phyloP scores from a whole-genome alignment of 257 asterid genomes.

The Solanum bulbocastanum region DNA sequence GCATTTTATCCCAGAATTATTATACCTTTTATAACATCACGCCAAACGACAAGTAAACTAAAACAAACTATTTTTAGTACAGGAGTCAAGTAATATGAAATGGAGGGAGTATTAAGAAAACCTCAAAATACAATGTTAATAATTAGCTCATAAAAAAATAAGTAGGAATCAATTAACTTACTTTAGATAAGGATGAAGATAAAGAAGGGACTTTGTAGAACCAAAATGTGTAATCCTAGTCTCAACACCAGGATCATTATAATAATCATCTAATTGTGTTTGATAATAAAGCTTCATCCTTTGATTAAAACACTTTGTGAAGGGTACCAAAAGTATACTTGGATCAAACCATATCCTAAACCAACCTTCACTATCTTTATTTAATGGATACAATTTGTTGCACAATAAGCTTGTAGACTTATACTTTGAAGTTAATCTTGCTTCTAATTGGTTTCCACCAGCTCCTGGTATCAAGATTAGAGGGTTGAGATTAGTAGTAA shows the following conservation, averaged over 20 bases:
- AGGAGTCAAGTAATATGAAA: background rate
- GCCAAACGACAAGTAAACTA: no score
- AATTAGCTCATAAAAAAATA: background rate
- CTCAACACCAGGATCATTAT: slow-evolving; percentile 80
- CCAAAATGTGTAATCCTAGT: slow-evolving; percentile 73
- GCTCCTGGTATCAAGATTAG: slow-evolving; percentile 66
- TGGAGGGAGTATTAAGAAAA: background rate
- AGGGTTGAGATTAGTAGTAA: slow-evolving; percentile 35
- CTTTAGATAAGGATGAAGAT: slow-evolving; percentile 72
- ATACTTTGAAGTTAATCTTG: slow-evolving; percentile 52
- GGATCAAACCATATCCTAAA: slow-evolving; percentile 90
- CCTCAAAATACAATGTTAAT: background rate
- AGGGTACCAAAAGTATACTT: slow-evolving; percentile 46
- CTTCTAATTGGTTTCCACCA: slow-evolving; percentile 93
- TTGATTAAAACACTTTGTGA: slow-evolving; percentile 63
- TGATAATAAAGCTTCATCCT: slow-evolving; percentile 68
- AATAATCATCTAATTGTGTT: slow-evolving; percentile 47
- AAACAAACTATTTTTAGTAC: no score
- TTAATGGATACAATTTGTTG: slow-evolving; percentile 45
- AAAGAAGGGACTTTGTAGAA: slow-evolving; percentile 42
- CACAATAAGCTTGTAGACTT: slow-evolving; percentile 56
- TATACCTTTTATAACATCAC: no score
- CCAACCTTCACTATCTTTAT: slow-evolving; percentile 68
- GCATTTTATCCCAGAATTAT: background rate
- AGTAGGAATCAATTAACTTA: slow-evolving; percentile 8